Conservation (phyloP, 2,329 filamentous ascomycete species). For the Fusarium hostae region DNA sequence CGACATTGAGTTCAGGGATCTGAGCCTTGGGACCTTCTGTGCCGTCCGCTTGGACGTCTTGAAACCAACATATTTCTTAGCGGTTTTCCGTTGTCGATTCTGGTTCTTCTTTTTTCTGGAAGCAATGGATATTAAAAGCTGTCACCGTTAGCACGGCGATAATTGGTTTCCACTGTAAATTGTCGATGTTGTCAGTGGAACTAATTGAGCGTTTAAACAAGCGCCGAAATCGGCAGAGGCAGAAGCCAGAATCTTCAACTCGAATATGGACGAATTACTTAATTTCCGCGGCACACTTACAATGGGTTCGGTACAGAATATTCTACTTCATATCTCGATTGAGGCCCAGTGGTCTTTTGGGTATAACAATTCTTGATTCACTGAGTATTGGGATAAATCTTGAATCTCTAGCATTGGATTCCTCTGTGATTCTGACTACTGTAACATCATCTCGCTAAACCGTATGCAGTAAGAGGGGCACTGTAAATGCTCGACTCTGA, state of each 20-base stretch:
- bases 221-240: constrained; percentile 18
- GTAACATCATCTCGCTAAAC: constrained; percentile 39
- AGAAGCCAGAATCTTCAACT: neutral
- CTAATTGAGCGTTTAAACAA: constrained; percentile 2
- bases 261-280: neutral
- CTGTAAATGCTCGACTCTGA: constrained; percentile 20
- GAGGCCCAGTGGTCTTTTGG: too few relatives aligned
- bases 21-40: neutral
- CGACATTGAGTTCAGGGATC: constrained; percentile 5
- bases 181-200: constrained; percentile 11
- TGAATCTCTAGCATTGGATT: neutral
- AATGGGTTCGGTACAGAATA: neutral
- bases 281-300: too few relatives aligned
- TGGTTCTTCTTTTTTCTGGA: constrained; percentile 15
- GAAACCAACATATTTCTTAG: neutral
- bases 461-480: constrained; percentile 49
- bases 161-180: neutral
- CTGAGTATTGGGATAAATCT: neutral
- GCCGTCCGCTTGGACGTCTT: constrained; percentile 2
- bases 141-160: neutral
- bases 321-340: neutral
- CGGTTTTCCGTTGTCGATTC: neutral
- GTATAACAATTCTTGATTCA: too few relatives aligned
- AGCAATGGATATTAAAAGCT: neutral
- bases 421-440: neutral